A percentile compares a stretch with the other conserved stretches of the same genome.
Evolutionary conservation across 805 yeast species (phyloP).

Genomic region (Debaryomyces castellii): DNA sequence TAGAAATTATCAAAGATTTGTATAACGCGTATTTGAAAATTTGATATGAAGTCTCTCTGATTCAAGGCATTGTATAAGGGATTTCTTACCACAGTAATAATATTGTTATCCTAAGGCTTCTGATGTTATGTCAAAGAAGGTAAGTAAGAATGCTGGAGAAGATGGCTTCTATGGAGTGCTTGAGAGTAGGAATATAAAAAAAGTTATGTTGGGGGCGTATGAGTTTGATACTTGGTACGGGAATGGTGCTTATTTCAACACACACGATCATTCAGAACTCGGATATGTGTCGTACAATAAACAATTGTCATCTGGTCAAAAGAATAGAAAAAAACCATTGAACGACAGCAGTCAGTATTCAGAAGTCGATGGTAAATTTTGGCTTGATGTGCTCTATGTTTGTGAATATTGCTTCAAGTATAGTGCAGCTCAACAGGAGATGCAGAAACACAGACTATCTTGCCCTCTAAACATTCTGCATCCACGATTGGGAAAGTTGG

Average conservation of each 20-base stretch:
- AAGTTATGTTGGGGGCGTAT: constrained; percentile 66
- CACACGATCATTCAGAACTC: constrained; percentile 34
- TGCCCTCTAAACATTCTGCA: constrained; percentile 39
- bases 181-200: constrained; percentile 58
- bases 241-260: constrained; percentile 68
- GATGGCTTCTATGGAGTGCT: constrained; percentile 60
- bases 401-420: constrained; percentile 88
- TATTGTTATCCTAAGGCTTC: not conserved
- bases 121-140: not conserved
- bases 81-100: not conserved
- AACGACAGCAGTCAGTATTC: not conserved
- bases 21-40: not conserved
- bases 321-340: constrained; percentile 5
- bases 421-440: constrained; percentile 44
- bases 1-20: not conserved
- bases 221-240: constrained; percentile 87
- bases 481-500: constrained; percentile 60
- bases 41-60: not conserved
- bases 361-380: constrained; percentile 21
- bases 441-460: constrained; percentile 48
- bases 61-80: not conserved
- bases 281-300: constrained; percentile 40
- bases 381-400: constrained; percentile 65
- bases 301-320: constrained; percentile 13
- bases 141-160: constrained; percentile 11